phyloP scores from a whole-genome alignment of 2,329 filamentous ascomycete genomes.

The Trichoderma gracile region DNA sequence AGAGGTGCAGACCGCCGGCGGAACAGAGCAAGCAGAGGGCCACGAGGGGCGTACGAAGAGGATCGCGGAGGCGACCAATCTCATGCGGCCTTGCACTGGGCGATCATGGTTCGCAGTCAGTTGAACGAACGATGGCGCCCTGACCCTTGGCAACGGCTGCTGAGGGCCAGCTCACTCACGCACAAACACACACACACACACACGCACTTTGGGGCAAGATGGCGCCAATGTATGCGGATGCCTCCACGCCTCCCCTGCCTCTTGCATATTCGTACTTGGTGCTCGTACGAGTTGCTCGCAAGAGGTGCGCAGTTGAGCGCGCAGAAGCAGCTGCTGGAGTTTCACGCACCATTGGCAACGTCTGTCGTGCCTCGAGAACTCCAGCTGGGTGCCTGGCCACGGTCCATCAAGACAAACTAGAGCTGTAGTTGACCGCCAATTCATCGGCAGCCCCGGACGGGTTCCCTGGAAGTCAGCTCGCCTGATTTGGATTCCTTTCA shows the following conservation, averaged over 20 bases:
- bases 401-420: neutral
- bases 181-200: neutral
- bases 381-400: neutral
- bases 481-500: conserved; percentile 2
- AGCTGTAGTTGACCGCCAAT: conserved; percentile 49
- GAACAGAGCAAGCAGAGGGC: conserved; percentile 16
- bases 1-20: conserved; percentile 25
- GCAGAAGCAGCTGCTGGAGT: conserved; percentile 6
- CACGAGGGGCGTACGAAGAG: conserved; percentile 22
- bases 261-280: neutral
- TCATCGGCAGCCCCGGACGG: conserved; percentile 37
- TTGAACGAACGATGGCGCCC: conserved; percentile 32
- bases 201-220: neutral
- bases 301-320: neutral
- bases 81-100: conserved; percentile 24
- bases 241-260: conserved; percentile 4
- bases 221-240: neutral
- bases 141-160: conserved; percentile 24
- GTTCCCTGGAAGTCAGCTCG: conserved; percentile 16
- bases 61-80: conserved; percentile 11
- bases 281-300: neutral
- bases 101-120: conserved; percentile 33
- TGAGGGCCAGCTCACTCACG: conserved; percentile 20
- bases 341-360: neutral
- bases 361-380: neutral